Evolutionary conservation across 2,329 filamentous ascomycete genomes (phyloP).

Genomic region (Beauveria sp.): DNA sequence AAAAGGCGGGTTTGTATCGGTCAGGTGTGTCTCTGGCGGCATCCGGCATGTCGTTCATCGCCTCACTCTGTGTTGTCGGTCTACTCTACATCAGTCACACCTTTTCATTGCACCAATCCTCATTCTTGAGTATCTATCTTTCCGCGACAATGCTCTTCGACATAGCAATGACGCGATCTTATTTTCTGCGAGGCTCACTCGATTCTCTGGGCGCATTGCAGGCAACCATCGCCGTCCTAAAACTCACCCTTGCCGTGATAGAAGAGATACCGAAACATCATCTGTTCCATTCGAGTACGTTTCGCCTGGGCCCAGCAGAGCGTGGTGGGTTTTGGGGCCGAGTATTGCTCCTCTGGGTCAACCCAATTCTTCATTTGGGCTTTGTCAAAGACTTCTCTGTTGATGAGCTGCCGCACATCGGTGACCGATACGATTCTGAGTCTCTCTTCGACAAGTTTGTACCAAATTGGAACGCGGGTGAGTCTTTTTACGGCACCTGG

Average conservation of each 20-base stretch:
- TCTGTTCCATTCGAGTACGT: background rate
- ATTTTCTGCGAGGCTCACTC: slow-evolving; percentile 23
- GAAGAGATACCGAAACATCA: slow-evolving; percentile 25
- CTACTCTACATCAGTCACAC: slow-evolving; percentile 27
- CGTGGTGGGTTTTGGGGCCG: slow-evolving; percentile 14
- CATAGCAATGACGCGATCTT: slow-evolving; percentile 23
- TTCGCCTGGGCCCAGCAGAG: slow-evolving; percentile 14
- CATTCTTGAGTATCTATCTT: slow-evolving; percentile 24
- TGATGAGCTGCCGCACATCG: background rate
- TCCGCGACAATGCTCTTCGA: slow-evolving; percentile 26
- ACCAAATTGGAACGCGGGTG: background rate
- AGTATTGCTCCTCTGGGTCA: background rate
- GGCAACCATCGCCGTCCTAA: slow-evolving; percentile 19
- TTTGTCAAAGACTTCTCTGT: background rate
- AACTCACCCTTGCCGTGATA: slow-evolving; percentile 20
- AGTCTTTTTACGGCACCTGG: background rate
- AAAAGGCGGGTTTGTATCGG: background rate
- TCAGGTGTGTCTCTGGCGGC: slow-evolving; percentile 23
- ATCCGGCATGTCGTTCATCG: slow-evolving; percentile 20
- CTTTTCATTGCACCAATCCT: slow-evolving; percentile 24
- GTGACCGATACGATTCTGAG: background rate
- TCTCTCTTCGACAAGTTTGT: background rate
- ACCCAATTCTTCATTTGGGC: background rate
- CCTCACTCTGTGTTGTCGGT: slow-evolving; percentile 18
- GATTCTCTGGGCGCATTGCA: slow-evolving; percentile 20